Percentiles rank a stretch among this genome's conserved stretches.
These are phyloP conservation scores for Aspergillus tubingensis DNA, from an alignment of 2,329 filamentous ascomycete species.

Conservation along the genomic window DNA sequence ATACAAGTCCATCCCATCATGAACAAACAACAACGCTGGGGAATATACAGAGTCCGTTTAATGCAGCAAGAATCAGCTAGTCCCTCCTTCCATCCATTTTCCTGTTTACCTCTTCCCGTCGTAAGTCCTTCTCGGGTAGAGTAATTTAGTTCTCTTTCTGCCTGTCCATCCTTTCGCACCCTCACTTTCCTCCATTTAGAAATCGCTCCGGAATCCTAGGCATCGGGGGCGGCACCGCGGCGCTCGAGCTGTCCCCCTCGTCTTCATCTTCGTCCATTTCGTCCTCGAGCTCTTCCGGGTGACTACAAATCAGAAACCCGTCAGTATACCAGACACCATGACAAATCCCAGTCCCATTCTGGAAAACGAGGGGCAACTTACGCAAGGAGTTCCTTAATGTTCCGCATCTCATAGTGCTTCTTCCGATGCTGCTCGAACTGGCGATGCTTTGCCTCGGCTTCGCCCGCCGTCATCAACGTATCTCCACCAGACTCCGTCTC, in stretches of 20 bases:
- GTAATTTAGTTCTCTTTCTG: background rate
- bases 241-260: slow-evolving; percentile 34
- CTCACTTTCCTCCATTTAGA: slow-evolving; percentile 26
- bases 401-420: slow-evolving; percentile 98
- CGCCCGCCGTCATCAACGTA: slow-evolving; percentile 60
- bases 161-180: no score
- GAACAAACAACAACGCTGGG: slow-evolving; percentile 20
- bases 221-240: slow-evolving; percentile 31
- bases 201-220: slow-evolving; percentile 37
- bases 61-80: background rate
- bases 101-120: slow-evolving; percentile 1
- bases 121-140: background rate
- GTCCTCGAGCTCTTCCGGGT: slow-evolving; percentile 64
- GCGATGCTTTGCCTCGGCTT: slow-evolving; percentile 87
- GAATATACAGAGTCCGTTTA: slow-evolving; percentile 24
- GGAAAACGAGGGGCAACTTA: slow-evolving; percentile 40
- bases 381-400: slow-evolving; percentile 85
- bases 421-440: slow-evolving; percentile 90
- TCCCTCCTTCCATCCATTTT: background rate
- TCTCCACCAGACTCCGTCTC: slow-evolving; percentile 41
- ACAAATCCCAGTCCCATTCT: background rate
- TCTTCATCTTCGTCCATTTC: slow-evolving; percentile 64
- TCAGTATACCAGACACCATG: slow-evolving; percentile 12
- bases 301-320: slow-evolving; percentile 35
- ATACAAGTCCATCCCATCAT: slow-evolving; percentile 6